Percentiles rank a stretch among this genome's conserved stretches.
Evolutionary conservation across 78 protist genomes (phyloP).

Genomic region (Creolimax fragrantissima): DNA sequence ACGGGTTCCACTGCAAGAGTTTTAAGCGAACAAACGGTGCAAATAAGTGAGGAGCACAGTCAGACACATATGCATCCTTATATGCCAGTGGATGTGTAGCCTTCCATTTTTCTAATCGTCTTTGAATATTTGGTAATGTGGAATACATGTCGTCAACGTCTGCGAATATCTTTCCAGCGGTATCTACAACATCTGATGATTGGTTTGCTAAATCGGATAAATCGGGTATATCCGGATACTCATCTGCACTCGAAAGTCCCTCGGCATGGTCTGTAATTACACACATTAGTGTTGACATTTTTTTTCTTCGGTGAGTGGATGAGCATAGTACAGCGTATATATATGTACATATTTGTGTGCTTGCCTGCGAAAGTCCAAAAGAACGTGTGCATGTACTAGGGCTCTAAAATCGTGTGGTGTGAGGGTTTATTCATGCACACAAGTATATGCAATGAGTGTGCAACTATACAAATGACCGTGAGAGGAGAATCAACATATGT

Average conservation of each 20-base stretch:
- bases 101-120: not conserved
- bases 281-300: no score
- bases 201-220: not conserved
- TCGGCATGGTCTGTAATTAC: no score
- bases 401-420: no score
- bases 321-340: no score
- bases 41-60: not conserved
- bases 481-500: no score
- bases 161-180: not conserved
- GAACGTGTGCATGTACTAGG: no score
- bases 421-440: no score
- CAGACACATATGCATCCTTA: not conserved
- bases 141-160: not conserved
- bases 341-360: no score
- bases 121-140: not conserved
- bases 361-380: no score
- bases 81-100: not conserved
- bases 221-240: not conserved
- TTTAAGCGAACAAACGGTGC: not conserved
- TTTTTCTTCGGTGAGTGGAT: no score
- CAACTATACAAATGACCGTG: no score
- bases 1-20: not conserved
- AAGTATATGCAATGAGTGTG: no score
- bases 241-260: not conserved
- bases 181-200: not conserved